Evolutionary conservation across 2,329 filamentous ascomycete genomes (phyloP), one percentile per base, ranked within the genome.

Genomic region (Alternaria sp.): DNA sequence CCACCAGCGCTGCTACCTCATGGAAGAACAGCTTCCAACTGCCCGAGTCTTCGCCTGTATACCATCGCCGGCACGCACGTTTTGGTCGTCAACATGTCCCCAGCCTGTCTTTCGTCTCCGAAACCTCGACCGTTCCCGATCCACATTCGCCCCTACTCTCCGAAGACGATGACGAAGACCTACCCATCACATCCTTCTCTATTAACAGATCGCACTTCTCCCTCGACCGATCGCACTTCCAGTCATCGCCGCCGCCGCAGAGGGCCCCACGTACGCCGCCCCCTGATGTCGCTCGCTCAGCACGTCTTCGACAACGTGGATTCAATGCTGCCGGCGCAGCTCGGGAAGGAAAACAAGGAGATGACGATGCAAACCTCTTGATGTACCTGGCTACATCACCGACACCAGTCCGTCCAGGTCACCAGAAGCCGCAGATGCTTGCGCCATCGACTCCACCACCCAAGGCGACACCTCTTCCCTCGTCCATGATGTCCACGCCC

Each of bases 341-440:
- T 71, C 71, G 78, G 75, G 72, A 78, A 80, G 84, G 82, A 50
- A 85, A 87, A 23, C 90, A 90, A 2, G 90, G 89, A 63, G 90
- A 96, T 75, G 92, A 97, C 75, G 94, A 93, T 28, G 92, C 92
- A 6, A 94, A 93, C 74, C 90, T 96, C 2, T 75, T 97, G 6
- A 93, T 96, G 49, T 97, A 95, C 79, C 88, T 98, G 15, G 94
- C 94, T 53, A 93, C 93, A 55, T 98, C 95, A 7, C 96, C 96
- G 1, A 97, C 94, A 0, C 93, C 94, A 1, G 93, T 92, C 50
- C 89, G 90, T 57, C 84, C 71, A n/a, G 74, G 72, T 18, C 73
- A 74, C 20, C 70, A 77, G 58, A 83, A 82, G 69, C 78, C 86
- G 47, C 82, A 84, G 54, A 83, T 86, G 58, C 75, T 82, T 54